These are phyloP conservation scores for Mucor mucedo DNA, from an alignment of 371 early-diverging fungal species.

Conservation along the genomic window DNA sequence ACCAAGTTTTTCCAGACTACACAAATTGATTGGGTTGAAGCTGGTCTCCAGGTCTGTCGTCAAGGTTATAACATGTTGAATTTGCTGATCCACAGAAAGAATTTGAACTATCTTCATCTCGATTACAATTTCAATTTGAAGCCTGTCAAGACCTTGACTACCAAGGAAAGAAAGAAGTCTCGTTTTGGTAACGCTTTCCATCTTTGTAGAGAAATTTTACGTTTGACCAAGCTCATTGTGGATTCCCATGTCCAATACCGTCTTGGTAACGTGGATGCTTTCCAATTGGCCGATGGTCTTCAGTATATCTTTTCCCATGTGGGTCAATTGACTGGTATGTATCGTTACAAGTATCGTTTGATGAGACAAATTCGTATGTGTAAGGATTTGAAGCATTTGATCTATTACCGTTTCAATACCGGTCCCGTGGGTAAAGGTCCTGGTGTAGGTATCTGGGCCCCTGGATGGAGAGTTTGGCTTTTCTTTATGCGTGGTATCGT, in stretches of 20 bases:
- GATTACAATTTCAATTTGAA: conserved; percentile 99
- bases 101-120: conserved; percentile 95
- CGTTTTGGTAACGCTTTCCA: conserved; percentile 99
- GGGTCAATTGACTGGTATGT: conserved; percentile 99
- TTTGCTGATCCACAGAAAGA: conserved; percentile 96
- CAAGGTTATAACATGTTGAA: conserved; percentile 99
- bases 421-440: conserved; percentile 98
- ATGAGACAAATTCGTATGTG: conserved; percentile 98
- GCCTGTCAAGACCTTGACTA: conserved; percentile 97
- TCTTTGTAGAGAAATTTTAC: conserved; percentile 93
- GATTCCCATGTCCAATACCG: conserved; percentile 98
- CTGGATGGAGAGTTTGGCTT: conserved; percentile 99
- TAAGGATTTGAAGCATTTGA: conserved; percentile 96
- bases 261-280: conserved; percentile 95
- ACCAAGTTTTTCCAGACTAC: conserved; percentile 99
- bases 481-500: conserved; percentile 99
- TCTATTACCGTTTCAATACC: conserved; percentile 95
- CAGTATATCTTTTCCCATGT: conserved; percentile 99
- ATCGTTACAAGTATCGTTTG: conserved; percentile 98
- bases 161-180: conserved; percentile 99
- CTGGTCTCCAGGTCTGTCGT: conserved; percentile 96
- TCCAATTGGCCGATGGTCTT: conserved; percentile 96
- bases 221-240: conserved; percentile 97
- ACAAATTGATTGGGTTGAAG: conserved; percentile 99
- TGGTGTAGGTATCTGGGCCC: conserved; percentile 99